Conservation (phyloP, 2,329 filamentous ascomycete species). For the Periconia sp. region DNA sequence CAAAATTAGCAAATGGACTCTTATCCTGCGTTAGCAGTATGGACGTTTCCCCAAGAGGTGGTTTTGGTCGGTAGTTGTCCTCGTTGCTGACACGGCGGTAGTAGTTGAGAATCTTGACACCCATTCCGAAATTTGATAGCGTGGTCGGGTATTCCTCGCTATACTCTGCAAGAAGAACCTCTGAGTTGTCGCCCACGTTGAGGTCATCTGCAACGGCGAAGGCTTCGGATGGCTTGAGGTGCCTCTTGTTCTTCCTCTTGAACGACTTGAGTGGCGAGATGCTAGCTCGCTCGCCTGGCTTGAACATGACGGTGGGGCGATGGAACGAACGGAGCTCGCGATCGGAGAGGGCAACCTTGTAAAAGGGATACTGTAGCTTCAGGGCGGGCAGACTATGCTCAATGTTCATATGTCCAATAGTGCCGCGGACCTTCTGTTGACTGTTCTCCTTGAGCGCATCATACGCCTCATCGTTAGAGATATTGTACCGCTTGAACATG, state of each 20-base stretch:
- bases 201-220: conserved; percentile 83
- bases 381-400: conserved; percentile 93
- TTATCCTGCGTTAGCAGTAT: conserved; percentile 91
- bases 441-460: conserved; percentile 96
- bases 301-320: conserved; percentile 77
- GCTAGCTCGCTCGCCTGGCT: conserved; percentile 70
- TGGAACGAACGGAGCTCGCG: conserved; percentile 83
- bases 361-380: conserved; percentile 94
- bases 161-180: conserved; percentile 88
- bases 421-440: conserved; percentile 92
- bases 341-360: conserved; percentile 79
- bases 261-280: conserved; percentile 72
- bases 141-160: conserved; percentile 92
- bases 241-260: conserved; percentile 82
- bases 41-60: conserved; percentile 85
- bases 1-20: conserved; percentile 94
- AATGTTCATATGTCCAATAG: conserved; percentile 86
- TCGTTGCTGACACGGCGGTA: conserved; percentile 84
- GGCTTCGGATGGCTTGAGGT: conserved; percentile 76
- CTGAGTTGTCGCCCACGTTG: conserved; percentile 86
- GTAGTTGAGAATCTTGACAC: conserved; percentile 94
- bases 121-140: conserved; percentile 97
- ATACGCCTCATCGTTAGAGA: conserved; percentile 95
- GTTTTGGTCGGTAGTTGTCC: conserved; percentile 76
- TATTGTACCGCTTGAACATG: conserved; percentile 85